These are phyloP conservation scores for Huntiella savannae DNA, from an alignment of 2,329 filamentous ascomycete genomes.

Conservation along the genomic window DNA sequence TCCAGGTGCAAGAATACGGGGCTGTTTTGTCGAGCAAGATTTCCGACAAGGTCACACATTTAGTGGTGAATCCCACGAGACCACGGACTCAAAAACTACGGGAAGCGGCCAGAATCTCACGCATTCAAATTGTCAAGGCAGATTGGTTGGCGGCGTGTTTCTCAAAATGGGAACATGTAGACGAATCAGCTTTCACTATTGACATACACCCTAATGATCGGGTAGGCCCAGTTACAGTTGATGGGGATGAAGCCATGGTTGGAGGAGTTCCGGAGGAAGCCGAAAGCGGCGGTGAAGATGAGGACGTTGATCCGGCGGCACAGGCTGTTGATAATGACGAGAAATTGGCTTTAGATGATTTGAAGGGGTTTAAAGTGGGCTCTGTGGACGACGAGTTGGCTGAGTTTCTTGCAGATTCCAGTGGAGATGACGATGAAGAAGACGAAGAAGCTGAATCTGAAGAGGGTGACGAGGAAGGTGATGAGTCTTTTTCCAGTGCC, in stretches of 20 bases:
- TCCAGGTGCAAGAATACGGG: slow-evolving; percentile 76
- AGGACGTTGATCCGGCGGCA: slow-evolving; percentile 14
- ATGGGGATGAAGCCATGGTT: slow-evolving; percentile 12
- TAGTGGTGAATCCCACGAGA: slow-evolving; percentile 50
- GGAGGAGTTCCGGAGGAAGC: slow-evolving; percentile 9
- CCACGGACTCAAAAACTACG: slow-evolving; percentile 81
- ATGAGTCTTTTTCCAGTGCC: neutral
- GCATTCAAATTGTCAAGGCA: slow-evolving; percentile 79
- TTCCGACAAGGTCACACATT: slow-evolving; percentile 47
- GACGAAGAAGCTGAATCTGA: slow-evolving; percentile 13
- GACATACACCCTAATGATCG: slow-evolving; percentile 47
- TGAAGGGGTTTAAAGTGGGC: slow-evolving; percentile 41
- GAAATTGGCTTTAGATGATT: slow-evolving; percentile 32
- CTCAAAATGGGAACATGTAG: slow-evolving; percentile 61
- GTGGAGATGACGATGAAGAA: slow-evolving; percentile 18
- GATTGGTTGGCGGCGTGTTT: slow-evolving; percentile 79
- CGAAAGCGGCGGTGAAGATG: slow-evolving; percentile 18
- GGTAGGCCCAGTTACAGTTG: slow-evolving; percentile 15
- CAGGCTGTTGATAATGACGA: slow-evolving; percentile 17
- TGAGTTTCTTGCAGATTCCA: slow-evolving; percentile 46
- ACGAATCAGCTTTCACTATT: slow-evolving; percentile 62
- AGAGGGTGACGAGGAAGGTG: slow-evolving; percentile 13
- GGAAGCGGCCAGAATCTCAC: slow-evolving; percentile 58
- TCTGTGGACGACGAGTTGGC: slow-evolving; percentile 52
- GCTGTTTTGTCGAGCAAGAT: slow-evolving; percentile 42